These are phyloP conservation scores for Rhynchospora breviuscula DNA, from an alignment of 176 grass and related monocot species.

Conservation along the genomic window DNA sequence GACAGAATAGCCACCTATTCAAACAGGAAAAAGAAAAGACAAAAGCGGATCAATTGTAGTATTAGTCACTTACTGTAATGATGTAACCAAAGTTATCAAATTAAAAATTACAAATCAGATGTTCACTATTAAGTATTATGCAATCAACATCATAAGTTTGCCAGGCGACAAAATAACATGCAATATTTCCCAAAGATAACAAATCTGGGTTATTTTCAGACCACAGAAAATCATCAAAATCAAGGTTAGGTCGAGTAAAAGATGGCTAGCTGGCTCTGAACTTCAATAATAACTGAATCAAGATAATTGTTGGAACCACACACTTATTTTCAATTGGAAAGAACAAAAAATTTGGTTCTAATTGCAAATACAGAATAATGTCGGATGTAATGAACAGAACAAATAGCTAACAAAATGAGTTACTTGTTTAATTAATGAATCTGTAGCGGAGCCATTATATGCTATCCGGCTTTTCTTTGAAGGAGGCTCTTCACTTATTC, in stretches of 20 bases:
- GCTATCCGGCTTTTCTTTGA: slow-evolving; percentile 49
- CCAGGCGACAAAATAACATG: not conserved
- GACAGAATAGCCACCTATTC: slow-evolving; percentile 66
- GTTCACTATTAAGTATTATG: slow-evolving; percentile 11
- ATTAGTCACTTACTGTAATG: not conserved
- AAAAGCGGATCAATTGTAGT: slow-evolving; percentile 28
- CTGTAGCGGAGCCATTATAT: slow-evolving; percentile 44
- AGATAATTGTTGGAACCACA: not conserved
- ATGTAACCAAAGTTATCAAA: not conserved
- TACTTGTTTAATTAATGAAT: slow-evolving; percentile 85
- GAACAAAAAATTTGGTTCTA: not conserved
- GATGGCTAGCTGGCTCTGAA: not conserved
- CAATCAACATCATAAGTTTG: not conserved
- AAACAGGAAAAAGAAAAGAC: not conserved
- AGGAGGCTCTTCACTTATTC: slow-evolving; percentile 47
- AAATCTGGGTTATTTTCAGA: not conserved
- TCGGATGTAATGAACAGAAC: not conserved
- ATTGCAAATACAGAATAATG: not conserved
- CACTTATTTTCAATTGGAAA: not conserved
- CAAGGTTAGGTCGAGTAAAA: not conserved
- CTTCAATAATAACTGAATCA: not conserved
- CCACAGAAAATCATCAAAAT: not conserved
- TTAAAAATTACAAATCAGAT: not conserved
- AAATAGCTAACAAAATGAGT: not conserved
- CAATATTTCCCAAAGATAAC: not conserved